Evolutionary conservation across 805 yeast species (phyloP).

Genomic region (Monosporozyma solicola): DNA sequence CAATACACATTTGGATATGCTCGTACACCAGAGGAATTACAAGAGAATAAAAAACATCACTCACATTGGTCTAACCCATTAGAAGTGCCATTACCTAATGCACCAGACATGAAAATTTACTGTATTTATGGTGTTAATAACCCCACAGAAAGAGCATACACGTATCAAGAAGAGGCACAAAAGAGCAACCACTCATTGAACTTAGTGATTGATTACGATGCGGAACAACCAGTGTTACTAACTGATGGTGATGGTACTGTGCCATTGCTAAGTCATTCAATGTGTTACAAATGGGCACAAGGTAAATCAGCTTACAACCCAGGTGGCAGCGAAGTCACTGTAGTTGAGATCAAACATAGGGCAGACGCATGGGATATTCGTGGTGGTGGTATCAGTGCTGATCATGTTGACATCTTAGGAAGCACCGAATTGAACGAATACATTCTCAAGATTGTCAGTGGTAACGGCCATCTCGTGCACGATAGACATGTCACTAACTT

Average conservation of each 20-base stretch:
- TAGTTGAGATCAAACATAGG: slow-evolving; percentile 87
- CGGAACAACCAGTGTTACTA: slow-evolving; percentile 56
- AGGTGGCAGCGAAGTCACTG: slow-evolving; percentile 56
- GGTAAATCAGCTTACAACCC: slow-evolving; percentile 66
- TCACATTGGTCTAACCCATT: slow-evolving; percentile 91
- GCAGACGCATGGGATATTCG: slow-evolving; percentile 91
- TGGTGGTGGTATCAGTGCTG: slow-evolving; percentile 97
- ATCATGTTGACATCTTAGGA: slow-evolving; percentile 94
- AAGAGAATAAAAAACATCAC: slow-evolving; percentile 57
- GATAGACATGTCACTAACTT: slow-evolving; percentile 52
- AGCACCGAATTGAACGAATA: slow-evolving; percentile 87
- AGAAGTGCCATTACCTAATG: slow-evolving; percentile 85
- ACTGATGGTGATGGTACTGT: slow-evolving; percentile 97
- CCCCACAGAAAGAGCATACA: slow-evolving; percentile 90
- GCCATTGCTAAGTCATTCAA: slow-evolving; percentile 73
- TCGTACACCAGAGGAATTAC: slow-evolving; percentile 46
- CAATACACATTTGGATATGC: slow-evolving; percentile 80
- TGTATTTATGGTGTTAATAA: slow-evolving; percentile 96
- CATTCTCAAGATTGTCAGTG: slow-evolving; percentile 72
- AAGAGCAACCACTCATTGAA: slow-evolving; percentile 50
- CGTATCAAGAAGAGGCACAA: slow-evolving; percentile 54
- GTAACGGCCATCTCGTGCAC: slow-evolving; percentile 59
- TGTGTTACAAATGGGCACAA: slow-evolving; percentile 87
- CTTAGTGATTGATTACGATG: slow-evolving; percentile 61
- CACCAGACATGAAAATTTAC: slow-evolving; percentile 82